phyloP scores from a whole-genome alignment of 768 basidiomycete species.

The Hydnomerulius pinastri region DNA sequence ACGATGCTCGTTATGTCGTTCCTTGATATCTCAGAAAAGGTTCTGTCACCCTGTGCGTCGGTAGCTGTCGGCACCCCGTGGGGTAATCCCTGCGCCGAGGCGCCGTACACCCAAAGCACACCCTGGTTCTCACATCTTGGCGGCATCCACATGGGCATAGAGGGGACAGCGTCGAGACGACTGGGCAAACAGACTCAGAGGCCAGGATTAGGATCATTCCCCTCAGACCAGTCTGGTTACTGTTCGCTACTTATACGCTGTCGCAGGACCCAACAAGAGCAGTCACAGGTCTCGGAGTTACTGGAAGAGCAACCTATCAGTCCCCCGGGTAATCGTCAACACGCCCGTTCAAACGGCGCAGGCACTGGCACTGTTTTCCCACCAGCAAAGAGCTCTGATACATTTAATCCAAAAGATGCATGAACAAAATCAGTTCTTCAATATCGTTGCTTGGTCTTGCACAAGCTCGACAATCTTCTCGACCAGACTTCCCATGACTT shows the following conservation, averaged over 20 bases:
- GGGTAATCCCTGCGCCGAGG: background rate
- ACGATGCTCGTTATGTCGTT: no score
- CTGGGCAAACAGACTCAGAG: background rate
- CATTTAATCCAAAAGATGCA: background rate
- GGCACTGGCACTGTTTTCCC: no score
- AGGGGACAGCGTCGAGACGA: no score
- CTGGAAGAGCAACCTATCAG: background rate
- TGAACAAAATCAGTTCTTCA: conserved; percentile 4
- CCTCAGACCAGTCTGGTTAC: no score
- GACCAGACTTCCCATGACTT: conserved; percentile 72
- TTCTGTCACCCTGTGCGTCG: background rate
- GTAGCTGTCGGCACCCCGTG: conserved; percentile 5
- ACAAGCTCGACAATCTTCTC: conserved; percentile 56
- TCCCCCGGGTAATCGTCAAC: no score
- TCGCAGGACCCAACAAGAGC: no score
- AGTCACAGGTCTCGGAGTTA: background rate
- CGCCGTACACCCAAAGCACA: no score
- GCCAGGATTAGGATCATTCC: no score
- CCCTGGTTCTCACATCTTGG: no score
- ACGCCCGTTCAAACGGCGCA: no score
- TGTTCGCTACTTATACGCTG: no score
- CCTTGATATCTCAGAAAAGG: background rate
- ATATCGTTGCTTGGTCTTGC: conserved; percentile 14
- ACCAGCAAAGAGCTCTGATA: background rate
- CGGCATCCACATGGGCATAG: no score